phyloP scores from a whole-genome alignment of 2,329 filamentous ascomycete species.

The Penicillium decumbens region DNA sequence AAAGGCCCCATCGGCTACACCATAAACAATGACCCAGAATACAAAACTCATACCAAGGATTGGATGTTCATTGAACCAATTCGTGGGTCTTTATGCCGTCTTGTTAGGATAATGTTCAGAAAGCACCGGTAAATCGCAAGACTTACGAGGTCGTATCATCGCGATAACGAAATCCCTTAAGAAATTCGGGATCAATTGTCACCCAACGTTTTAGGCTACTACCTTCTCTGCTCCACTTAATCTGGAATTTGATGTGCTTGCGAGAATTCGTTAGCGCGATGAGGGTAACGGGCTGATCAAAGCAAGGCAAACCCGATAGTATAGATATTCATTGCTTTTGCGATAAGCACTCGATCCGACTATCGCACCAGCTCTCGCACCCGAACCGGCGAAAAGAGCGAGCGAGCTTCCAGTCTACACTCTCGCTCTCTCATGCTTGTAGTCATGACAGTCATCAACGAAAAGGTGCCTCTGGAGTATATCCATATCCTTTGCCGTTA shows the following conservation, averaged over 20 bases:
- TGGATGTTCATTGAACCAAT: conserved; percentile 18
- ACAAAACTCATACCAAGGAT: conserved; percentile 20
- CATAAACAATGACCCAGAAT: conserved; percentile 20
- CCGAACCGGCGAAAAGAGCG: conserved; percentile 9
- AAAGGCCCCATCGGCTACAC: conserved; percentile 18
- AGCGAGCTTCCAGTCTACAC: conserved; percentile 8
- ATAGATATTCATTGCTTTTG: conserved; percentile 17
- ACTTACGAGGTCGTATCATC: conserved; percentile 9
- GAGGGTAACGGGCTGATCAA: too few species aligned
- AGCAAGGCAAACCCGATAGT: conserved; percentile 15
- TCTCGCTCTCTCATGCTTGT: conserved; percentile 9
- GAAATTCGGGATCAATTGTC: conserved; percentile 16
- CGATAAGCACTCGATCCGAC: conserved; percentile 18
- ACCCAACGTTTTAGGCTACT: conserved; percentile 14
- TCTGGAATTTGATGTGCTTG: conserved; percentile 15
- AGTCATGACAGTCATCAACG: conserved; percentile 8
- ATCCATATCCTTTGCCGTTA: conserved; percentile 16
- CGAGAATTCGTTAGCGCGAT: conserved; percentile 1
- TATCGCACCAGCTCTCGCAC: conserved; percentile 9
- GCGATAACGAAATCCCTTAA: conserved; percentile 16
- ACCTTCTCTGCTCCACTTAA: conserved; percentile 15
- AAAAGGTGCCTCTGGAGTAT: conserved; percentile 4
- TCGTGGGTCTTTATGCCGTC: conserved; percentile 8
- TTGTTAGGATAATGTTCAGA: not conserved
- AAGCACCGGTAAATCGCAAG: not conserved